phyloP scores from a whole-genome alignment of 306 rosid genomes.

The Pyrus communis region DNA sequence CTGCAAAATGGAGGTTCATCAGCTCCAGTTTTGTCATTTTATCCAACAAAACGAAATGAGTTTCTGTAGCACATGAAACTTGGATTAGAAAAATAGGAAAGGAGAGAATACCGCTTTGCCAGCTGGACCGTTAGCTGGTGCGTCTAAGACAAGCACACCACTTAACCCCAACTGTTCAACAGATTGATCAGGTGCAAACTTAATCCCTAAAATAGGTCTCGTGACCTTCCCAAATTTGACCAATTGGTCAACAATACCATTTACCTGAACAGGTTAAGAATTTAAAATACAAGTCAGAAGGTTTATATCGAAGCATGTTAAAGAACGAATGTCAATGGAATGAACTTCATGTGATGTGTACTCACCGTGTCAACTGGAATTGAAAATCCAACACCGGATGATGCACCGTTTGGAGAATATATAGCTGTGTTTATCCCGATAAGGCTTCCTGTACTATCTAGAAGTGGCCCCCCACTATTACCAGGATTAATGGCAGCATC shows the following conservation, averaged over 20 bases:
- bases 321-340: neutral
- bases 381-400: conserved; percentile 97
- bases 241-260: conserved; percentile 94
- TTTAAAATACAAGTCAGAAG: neutral
- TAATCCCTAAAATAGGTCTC: conserved; percentile 93
- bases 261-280: conserved; percentile 44
- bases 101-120: conserved; percentile 74
- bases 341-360: conserved; percentile 3
- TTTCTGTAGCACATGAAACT: neutral
- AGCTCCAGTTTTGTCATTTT: neutral
- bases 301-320: neutral
- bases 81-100: neutral
- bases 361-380: conserved; percentile 98
- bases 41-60: conserved; percentile 1
- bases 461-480: conserved; percentile 97
- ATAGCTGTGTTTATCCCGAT: conserved; percentile 96
- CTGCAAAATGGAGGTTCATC: conserved; percentile 34
- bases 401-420: conserved; percentile 96
- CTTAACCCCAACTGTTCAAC: conserved; percentile 93
- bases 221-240: conserved; percentile 95
- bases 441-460: conserved; percentile 92
- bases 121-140: conserved; percentile 89
- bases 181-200: conserved; percentile 99
- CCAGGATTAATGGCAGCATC: conserved; percentile 99
- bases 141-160: conserved; percentile 96